Base-by-base conservation (phyloP, 108 stramenopile species). In the Asterionellopsis glacialis region DNA sequence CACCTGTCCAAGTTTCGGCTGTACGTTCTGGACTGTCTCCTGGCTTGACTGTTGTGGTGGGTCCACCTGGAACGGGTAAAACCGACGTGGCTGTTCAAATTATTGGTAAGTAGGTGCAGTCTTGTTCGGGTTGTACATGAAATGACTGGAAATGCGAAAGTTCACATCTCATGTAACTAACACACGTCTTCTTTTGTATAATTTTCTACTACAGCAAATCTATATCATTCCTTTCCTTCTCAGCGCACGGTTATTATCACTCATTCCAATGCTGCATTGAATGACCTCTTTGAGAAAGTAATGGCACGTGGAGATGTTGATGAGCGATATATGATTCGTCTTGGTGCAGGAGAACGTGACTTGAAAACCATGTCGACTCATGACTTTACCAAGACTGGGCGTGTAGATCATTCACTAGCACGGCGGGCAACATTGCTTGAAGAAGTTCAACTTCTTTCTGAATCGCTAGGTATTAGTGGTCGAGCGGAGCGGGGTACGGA, bases 211-310 rank as follows among this genome's bases (percentile, higher is more conserved):
- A n/a, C 33, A 33, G 33, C 33, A 2, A 97, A 91, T 73, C 69
- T 99, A 10, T 97, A 94, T 71, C 95, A 91, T 63, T 84, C 88
- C 25, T 95, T 81, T 64, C 97, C 98, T 40, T 82, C 73, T 25
- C 94, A 99, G 66, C 57, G 94, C 53, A 96, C 94, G 22, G 83
- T 99, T 21, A 80, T 99, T 41, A 90, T 99, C 51, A 96, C 98
- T 15, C 98, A 99, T 75, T 94, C 92, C 19, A 99, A 99, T 76
- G 96, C 97, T 51, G 98, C 98, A 0, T 72, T 99, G 42, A 99
- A 99, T 68, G 98, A 99, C 68, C 80, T 99, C 23, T 99, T 99
- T 60, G 85, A 91, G 63, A 99, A 99, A 63, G 86, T 99, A 33
- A 91, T 95, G 89, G 87, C 85, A 45, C 75, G 89, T 28, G 85